Base-by-base conservation (phyloP, 345 rosid species). In the Salix purpurea region DNA sequence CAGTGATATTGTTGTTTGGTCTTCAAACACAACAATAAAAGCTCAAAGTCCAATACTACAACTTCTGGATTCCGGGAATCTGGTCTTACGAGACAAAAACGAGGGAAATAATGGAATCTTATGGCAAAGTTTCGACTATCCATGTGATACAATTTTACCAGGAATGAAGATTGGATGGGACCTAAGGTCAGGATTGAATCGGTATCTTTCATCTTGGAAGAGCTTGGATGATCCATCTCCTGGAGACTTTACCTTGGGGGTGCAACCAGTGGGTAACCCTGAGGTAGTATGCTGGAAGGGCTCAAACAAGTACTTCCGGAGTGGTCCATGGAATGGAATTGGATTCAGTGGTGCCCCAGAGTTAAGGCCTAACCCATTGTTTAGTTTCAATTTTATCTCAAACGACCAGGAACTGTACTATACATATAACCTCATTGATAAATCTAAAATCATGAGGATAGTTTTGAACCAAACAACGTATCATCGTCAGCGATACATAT, bases 91-190 rank as follows among this genome's bases (percentile, higher is more conserved):
- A 9, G 69, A 75, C 1, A 10, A 61, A 1, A 64, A 12, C 32
- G 70, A 23, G 11, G 64, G 36, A 3, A 13, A 32, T 32, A 32
- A 32, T 32, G 34, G 1, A 21, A 36, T 23, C 66, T n/a, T 71
- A 24, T 71, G 75, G 70, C 80, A 77, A 23, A 77, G 80, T n/a
- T 77, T 77, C 19, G 80, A 77, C 16, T 34, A 77, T 54, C 80
- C 80, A 18, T 15, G 52, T 21, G 75, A 77, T 24, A 77, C 80
- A 0, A 5, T 46, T 9, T 36, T 77, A 12, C 71, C 71, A 21
- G 80, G 80, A 23, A 71, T 77, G 80, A 77, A 71, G 64, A 3
- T 71, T n/a, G 76, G 80, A 26, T 24, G 39, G 56, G 65, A 77
- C 37, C 19, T 71, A 6, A 52, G 34, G 32, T 18, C 56, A 0